Evolutionary conservation across 805 yeast genomes (phyloP).

Genomic region (Ogataea ramenticola): DNA sequence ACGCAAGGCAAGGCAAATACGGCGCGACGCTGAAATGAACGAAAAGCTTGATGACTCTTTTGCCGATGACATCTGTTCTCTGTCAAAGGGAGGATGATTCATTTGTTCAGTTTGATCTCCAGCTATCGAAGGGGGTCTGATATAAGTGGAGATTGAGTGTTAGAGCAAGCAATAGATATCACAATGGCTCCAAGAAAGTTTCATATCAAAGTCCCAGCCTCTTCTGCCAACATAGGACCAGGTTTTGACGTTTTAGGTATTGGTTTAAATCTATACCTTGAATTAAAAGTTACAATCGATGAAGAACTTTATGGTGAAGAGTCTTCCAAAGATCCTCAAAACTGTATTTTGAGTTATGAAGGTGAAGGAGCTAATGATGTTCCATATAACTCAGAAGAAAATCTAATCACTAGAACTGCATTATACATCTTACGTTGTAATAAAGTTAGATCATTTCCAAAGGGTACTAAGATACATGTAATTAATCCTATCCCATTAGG

Average conservation of each 20-base stretch:
- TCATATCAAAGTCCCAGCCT: constrained; percentile 79
- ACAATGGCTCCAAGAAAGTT: constrained; percentile 46
- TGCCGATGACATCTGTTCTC: too few species aligned
- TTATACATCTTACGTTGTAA: constrained; percentile 85
- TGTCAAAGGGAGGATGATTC: too few species aligned
- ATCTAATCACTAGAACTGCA: constrained; percentile 89
- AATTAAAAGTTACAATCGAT: constrained; percentile 63
- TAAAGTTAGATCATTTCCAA: constrained; percentile 67
- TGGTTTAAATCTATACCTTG: constrained; percentile 70
- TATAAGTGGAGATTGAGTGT: too few species aligned
- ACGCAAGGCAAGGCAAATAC: too few species aligned
- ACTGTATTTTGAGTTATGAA: constrained; percentile 60
- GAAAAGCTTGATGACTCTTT: too few species aligned
- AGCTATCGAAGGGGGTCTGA: too few species aligned
- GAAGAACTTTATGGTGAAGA: constrained; percentile 29
- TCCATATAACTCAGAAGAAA: constrained; percentile 69
- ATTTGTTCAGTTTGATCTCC: too few species aligned
- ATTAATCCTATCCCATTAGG: constrained; percentile 93
- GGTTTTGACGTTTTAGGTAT: constrained; percentile 97
- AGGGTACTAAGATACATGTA: constrained; percentile 75
- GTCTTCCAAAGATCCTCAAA: constrained; percentile 53
- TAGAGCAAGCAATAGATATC: too few species aligned
- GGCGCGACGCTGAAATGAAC: too few species aligned
- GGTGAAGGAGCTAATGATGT: constrained; percentile 78
- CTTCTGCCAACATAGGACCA: constrained; percentile 97